A percentile compares a stretch with the other conserved stretches of the same genome.
Evolutionary conservation across 768 basidiomycete species (phyloP).

Genomic region (Lactifluus echinatus): DNA sequence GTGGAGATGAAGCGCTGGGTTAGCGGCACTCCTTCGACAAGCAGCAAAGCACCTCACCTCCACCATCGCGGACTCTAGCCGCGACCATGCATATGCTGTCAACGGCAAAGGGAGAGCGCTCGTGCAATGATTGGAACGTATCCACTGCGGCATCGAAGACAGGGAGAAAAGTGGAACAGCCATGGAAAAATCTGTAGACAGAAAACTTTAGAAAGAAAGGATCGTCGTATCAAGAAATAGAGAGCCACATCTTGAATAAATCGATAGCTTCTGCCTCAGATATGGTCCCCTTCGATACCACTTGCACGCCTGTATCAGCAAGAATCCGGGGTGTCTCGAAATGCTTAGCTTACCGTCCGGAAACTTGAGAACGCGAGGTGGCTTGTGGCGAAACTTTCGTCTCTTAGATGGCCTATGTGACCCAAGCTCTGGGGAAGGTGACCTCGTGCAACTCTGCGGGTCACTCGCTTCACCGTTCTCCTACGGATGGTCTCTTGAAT

Average conservation of each 20-base stretch:
- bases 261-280: slow-evolving; percentile 78
- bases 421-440: slow-evolving; percentile 58
- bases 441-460: slow-evolving; percentile 64
- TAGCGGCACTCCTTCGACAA: slow-evolving; percentile 10
- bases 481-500: slow-evolving; percentile 29
- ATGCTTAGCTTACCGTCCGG: slow-evolving; percentile 54
- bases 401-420: slow-evolving; percentile 62
- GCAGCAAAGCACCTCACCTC: slow-evolving; percentile 42
- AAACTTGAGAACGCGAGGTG: slow-evolving; percentile 50
- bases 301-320: slow-evolving; percentile 31
- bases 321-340: background rate
- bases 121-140: slow-evolving; percentile 77
- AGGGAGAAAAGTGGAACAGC: slow-evolving; percentile 88
- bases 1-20: slow-evolving; percentile 8
- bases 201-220: slow-evolving; percentile 14
- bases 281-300: slow-evolving; percentile 78
- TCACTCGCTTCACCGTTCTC: slow-evolving; percentile 75
- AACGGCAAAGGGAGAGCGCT: slow-evolving; percentile 88
- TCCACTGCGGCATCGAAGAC: slow-evolving; percentile 80
- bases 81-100: slow-evolving; percentile 93
- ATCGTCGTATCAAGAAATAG: slow-evolving; percentile 10
- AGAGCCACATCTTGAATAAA: slow-evolving; percentile 70
- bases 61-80: slow-evolving; percentile 82
- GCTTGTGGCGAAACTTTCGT: slow-evolving; percentile 60
- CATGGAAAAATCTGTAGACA: slow-evolving; percentile 67